phyloP scores from a whole-genome alignment of 2,329 filamentous ascomycete species.

The Pestalotiopsis sp. region DNA sequence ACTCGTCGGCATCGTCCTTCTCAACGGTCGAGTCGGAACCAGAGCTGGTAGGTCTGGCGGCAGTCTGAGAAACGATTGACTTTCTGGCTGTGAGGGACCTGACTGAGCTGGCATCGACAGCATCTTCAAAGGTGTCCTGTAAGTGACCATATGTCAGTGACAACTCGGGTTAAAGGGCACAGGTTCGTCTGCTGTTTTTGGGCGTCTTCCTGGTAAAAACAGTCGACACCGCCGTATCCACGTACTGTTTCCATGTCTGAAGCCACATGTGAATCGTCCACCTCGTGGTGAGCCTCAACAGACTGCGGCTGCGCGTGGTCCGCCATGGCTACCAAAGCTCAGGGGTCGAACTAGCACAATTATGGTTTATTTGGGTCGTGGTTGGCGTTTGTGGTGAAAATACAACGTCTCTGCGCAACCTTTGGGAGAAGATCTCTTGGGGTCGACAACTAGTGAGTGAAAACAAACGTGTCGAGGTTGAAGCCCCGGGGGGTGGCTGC shows the following conservation, averaged over 20 bases:
- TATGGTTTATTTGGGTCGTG: not conserved
- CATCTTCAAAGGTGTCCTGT: constrained; percentile 83
- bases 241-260: constrained; percentile 42
- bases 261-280: constrained; percentile 27
- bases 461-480: not conserved
- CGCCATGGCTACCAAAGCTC: constrained; percentile 24
- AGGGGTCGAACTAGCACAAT: not conserved
- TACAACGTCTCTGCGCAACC: not conserved
- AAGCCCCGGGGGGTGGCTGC: not conserved
- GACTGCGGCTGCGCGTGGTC: constrained; percentile 27
- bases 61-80: constrained; percentile 22
- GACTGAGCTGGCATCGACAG: constrained; percentile 63
- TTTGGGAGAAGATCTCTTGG: not conserved
- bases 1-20: constrained; percentile 11
- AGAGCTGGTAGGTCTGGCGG: constrained; percentile 7
- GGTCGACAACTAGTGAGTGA: not conserved
- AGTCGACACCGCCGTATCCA: constrained; percentile 2
- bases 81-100: constrained; percentile 63
- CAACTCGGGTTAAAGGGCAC: not conserved
- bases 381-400: not conserved
- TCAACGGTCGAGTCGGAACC: not conserved
- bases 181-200: not conserved
- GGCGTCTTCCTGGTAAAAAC: not conserved
- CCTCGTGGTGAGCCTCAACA: constrained; percentile 21
- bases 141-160: constrained; percentile 4